A percentile compares a stretch with the other conserved stretches of the same genome.
Conservation (phyloP, 768 basidiomycete species). For the Boletus rubescentipes region DNA sequence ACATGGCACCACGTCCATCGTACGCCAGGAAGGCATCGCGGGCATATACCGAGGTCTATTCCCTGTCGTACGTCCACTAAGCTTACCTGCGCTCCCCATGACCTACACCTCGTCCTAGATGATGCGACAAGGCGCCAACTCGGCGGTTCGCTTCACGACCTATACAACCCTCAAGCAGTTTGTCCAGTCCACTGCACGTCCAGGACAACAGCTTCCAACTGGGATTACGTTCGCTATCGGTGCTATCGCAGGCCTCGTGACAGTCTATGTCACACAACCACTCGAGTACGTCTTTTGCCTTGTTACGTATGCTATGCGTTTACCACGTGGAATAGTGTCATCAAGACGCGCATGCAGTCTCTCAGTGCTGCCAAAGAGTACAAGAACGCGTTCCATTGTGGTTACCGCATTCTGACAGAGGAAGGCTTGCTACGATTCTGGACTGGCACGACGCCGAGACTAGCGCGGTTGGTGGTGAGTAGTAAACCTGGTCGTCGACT, state of each 20-base stretch:
- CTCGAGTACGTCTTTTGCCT: conserved; percentile 55
- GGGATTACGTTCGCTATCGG: conserved; percentile 94
- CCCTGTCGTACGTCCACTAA: conserved; percentile 72
- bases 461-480: conserved; percentile 81
- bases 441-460: conserved; percentile 92
- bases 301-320: background rate
- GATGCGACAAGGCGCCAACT: conserved; percentile 98
- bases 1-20: conserved; percentile 80
- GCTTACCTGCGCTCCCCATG: too few species aligned
- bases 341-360: conserved; percentile 98
- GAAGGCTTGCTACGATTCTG: conserved; percentile 93
- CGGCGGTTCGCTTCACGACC: conserved; percentile 92
- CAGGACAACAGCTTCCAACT: conserved; percentile 82
- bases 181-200: conserved; percentile 78
- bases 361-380: conserved; percentile 81
- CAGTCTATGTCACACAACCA: conserved; percentile 89
- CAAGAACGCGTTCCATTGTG: conserved; percentile 93
- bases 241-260: conserved; percentile 89
- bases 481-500: background rate
- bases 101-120: conserved; percentile 49
- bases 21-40: conserved; percentile 78
- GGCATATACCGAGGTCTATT: conserved; percentile 91
- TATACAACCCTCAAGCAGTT: conserved; percentile 94
- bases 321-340: conserved; percentile 54
- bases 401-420: conserved; percentile 90